Percentiles rank a stretch among this genome's conserved stretches.
phyloP scores from a whole-genome alignment of 2,329 filamentous ascomycete genomes.

The Colletotrichum viniferum region DNA sequence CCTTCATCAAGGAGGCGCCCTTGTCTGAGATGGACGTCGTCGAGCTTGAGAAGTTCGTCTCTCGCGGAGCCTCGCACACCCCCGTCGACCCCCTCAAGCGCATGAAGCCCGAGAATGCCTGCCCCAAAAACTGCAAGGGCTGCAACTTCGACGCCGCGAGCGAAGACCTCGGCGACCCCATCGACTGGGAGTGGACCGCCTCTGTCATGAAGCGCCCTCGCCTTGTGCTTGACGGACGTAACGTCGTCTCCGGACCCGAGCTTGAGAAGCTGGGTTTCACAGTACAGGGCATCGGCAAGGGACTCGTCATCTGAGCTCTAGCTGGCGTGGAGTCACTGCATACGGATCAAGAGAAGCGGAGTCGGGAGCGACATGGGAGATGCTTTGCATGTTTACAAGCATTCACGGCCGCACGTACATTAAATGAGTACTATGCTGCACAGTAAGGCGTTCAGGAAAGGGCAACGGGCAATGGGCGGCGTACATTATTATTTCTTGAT shows the following conservation, averaged over 20 bases:
- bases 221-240: conserved; percentile 23
- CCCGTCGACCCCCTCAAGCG: conserved; percentile 48
- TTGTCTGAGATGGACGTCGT: conserved; percentile 32
- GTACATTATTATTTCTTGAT: neutral
- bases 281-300: conserved; percentile 43
- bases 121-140: conserved; percentile 53
- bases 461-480: conserved; percentile 8
- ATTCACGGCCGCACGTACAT: conserved; percentile 10
- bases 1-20: conserved; percentile 17
- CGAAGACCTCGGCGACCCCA: conserved; percentile 43
- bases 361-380: neutral
- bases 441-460: conserved; percentile 13
- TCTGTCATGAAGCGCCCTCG: conserved; percentile 23
- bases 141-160: conserved; percentile 38
- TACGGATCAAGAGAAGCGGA: neutral
- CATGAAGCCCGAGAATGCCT: conserved; percentile 44
- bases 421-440: conserved; percentile 5
- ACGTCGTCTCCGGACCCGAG: conserved; percentile 20
- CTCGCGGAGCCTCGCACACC: conserved; percentile 33
- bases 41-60: conserved; percentile 27
- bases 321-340: neutral
- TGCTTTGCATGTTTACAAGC: neutral
- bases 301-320: conserved; percentile 42
- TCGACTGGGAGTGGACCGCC: conserved; percentile 51
- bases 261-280: conserved; percentile 39